phyloP scores from a whole-genome alignment of 2,329 filamentous ascomycete species.

The Fusarium metavorans region DNA sequence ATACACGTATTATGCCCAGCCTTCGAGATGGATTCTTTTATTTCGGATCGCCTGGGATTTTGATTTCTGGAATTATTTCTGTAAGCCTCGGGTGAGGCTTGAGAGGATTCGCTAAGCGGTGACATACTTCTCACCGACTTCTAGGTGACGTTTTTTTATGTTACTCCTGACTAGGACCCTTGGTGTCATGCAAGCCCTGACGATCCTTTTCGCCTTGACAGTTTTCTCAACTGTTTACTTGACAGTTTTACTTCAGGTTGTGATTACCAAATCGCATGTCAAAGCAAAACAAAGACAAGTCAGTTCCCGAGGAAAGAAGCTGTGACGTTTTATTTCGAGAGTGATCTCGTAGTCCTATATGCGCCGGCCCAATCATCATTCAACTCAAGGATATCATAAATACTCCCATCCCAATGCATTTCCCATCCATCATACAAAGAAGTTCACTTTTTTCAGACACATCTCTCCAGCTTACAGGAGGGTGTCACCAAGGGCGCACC shows the following conservation, averaged over 20 bases:
- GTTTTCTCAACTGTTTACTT: not conserved
- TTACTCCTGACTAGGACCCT: not conserved
- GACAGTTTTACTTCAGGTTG: not conserved
- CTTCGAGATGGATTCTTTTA: slow-evolving; percentile 16
- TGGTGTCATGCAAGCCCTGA: not conserved
- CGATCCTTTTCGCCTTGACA: not conserved
- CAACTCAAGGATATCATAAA: slow-evolving; percentile 44
- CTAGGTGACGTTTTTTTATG: not conserved
- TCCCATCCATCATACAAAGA: slow-evolving; percentile 17
- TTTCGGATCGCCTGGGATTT: not conserved
- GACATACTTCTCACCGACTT: not conserved
- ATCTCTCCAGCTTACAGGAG: slow-evolving; percentile 68
- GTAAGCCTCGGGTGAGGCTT: not conserved
- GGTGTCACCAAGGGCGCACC: slow-evolving; percentile 93
- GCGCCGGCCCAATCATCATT: slow-evolving; percentile 42
- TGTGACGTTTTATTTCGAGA: slow-evolving; percentile 44
- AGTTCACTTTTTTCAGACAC: not conserved
- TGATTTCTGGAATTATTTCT: not conserved
- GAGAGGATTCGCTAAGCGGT: not conserved
- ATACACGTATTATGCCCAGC: slow-evolving; percentile 25
- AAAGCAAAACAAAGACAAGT: not conserved
- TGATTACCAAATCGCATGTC: not conserved
- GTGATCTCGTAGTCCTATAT: slow-evolving; percentile 45
- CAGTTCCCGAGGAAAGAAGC: slow-evolving; percentile 39
- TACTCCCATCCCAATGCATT: slow-evolving; percentile 30